Conservation (phyloP, 2,329 filamentous ascomycete species). For the Exophiala spinifera region DNA sequence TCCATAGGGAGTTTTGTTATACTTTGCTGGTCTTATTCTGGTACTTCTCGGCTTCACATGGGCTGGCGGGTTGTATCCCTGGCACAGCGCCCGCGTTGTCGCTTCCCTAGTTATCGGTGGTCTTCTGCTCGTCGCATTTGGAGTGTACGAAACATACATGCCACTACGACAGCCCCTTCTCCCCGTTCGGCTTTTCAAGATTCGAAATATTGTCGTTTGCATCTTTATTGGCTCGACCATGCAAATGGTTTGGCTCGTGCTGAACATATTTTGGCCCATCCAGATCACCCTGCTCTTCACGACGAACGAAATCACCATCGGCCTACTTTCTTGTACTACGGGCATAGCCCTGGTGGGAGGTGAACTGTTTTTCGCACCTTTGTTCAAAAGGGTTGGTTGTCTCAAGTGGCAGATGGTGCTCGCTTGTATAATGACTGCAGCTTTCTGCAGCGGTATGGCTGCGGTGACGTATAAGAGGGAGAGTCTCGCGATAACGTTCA, state of each 20-base stretch:
- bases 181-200: conserved; percentile 44
- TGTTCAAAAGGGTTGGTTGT: conserved; percentile 24
- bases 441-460: conserved; percentile 28
- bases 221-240: conserved; percentile 41
- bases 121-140: conserved; percentile 36
- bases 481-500: conserved; percentile 29
- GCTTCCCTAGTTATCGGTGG: conserved; percentile 40
- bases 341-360: conserved; percentile 11
- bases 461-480: conserved; percentile 21
- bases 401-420: conserved; percentile 26
- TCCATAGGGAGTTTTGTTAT: conserved; percentile 42
- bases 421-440: conserved; percentile 20
- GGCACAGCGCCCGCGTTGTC: conserved; percentile 40
- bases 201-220: conserved; percentile 41
- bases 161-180: conserved; percentile 41
- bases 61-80: conserved; percentile 42
- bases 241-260: conserved; percentile 46
- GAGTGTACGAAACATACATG: conserved; percentile 40
- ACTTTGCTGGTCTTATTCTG: conserved; percentile 40
- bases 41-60: conserved; percentile 45
- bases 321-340: conserved; percentile 39
- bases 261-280: conserved; percentile 48
- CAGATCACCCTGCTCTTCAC: conserved; percentile 42
- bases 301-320: conserved; percentile 38
- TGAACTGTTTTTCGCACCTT: conserved; percentile 32